Conservation (phyloP, 2,329 filamentous ascomycete species). For the Pyrenochaeta sp. region DNA sequence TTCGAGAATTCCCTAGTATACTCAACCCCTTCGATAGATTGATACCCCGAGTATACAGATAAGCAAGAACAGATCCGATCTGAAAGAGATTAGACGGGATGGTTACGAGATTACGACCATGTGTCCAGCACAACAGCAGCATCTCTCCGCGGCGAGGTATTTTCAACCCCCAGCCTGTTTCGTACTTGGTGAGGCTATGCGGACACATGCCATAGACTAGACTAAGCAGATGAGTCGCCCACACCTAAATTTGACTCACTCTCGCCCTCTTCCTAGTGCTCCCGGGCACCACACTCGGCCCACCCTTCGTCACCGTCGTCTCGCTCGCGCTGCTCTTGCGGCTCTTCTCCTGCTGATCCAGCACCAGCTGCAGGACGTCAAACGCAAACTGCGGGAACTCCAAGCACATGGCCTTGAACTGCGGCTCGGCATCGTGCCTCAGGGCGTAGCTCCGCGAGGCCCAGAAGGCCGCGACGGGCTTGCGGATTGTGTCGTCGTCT, state of each 20-base stretch:
- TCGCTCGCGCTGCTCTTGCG: constrained; percentile 23
- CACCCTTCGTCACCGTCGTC: constrained; percentile 29
- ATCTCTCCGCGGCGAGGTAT: too few relatives aligned
- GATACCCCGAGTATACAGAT: too few relatives aligned
- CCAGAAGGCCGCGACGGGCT: constrained; percentile 90
- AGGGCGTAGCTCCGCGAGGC: constrained; percentile 80
- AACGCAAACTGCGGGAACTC: constrained; percentile 92
- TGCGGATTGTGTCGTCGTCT: constrained; percentile 76
- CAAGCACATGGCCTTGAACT: constrained; percentile 85
- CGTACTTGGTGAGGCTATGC: too few relatives aligned
- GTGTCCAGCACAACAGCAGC: too few relatives aligned
- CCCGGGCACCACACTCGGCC: constrained; percentile 48
- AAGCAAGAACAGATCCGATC: too few relatives aligned
- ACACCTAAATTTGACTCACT: constrained; percentile 34
- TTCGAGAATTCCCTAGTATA: too few relatives aligned
- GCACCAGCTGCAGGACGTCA: constrained; percentile 78
- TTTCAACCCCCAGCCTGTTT: too few relatives aligned
- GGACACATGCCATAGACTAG: too few relatives aligned
- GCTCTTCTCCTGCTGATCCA: constrained; percentile 60
- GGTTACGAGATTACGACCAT: too few relatives aligned
- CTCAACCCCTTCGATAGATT: too few relatives aligned
- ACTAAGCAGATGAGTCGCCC: constrained; percentile 3
- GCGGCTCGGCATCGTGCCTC: constrained; percentile 82
- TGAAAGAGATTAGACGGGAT: too few relatives aligned
- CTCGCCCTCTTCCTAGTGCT: constrained; percentile 42